Evolutionary conservation across 192 early-diverging fungal species (phyloP).

Genomic region (Coemansia sp.): DNA sequence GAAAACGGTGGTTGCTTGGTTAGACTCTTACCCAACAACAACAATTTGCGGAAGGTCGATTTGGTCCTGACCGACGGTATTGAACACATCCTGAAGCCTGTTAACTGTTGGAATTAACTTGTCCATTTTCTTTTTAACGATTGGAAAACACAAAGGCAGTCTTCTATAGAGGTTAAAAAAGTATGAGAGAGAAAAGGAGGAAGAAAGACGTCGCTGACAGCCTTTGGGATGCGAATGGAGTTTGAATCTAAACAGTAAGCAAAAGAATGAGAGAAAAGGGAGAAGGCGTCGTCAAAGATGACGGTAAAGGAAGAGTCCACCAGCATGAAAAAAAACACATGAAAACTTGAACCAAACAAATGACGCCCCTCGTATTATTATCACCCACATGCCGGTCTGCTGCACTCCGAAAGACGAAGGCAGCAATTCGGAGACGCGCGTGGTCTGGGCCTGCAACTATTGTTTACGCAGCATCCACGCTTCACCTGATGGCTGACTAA

Average conservation of each 20-base stretch:
- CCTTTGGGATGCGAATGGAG: no score
- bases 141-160: constrained; percentile 4
- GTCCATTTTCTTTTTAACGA: constrained; percentile 59
- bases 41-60: constrained; percentile 84
- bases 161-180: no score
- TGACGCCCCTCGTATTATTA: no score
- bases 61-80: constrained; percentile 69
- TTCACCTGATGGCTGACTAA: background rate
- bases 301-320: no score
- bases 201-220: background rate
- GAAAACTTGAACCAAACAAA: background rate
- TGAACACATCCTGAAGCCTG: constrained; percentile 80
- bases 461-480: background rate
- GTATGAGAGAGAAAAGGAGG: background rate
- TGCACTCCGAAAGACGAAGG: no score
- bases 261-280: constrained; percentile 5
- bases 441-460: background rate
- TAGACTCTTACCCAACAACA: constrained; percentile 64
- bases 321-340: no score
- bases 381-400: no score
- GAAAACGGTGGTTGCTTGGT: background rate
- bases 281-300: no score
- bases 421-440: no score
- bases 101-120: constrained; percentile 81
- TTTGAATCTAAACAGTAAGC: no score